phyloP scores from a whole-genome alignment of 306 rosid genomes.

The Parietaria judaica region DNA sequence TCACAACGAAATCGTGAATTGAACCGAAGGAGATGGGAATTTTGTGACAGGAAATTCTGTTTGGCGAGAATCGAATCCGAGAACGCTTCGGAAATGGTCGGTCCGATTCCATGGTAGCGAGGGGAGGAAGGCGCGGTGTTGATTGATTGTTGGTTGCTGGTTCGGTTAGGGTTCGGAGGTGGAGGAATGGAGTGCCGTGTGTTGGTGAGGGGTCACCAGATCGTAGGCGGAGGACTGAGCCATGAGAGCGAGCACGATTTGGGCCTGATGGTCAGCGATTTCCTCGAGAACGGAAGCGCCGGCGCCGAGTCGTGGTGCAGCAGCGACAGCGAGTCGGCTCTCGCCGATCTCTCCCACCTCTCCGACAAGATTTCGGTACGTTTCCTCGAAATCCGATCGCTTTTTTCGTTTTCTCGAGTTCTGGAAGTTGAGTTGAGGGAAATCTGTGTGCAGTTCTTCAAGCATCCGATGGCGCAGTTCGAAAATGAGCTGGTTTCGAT shows the following conservation, averaged over 20 bases:
- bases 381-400: not conserved
- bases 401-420: too few species aligned
- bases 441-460: conserved; percentile 41
- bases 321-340: conserved; percentile 80
- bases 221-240: conserved; percentile 62
- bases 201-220: conserved; percentile 30
- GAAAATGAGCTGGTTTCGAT: conserved; percentile 62
- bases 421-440: too few species aligned
- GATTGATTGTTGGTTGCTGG: not conserved
- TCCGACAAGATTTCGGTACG: conserved; percentile 68
- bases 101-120: not conserved
- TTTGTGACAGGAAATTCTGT: not conserved
- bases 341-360: conserved; percentile 67
- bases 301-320: conserved; percentile 86
- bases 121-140: conserved; percentile 15
- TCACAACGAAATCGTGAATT: not conserved
- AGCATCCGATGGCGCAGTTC: conserved; percentile 48
- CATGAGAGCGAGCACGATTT: conserved; percentile 90
- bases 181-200: conserved; percentile 54
- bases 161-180: not conserved
- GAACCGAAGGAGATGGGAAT: too few species aligned
- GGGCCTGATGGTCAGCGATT: conserved; percentile 80
- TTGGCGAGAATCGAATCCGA: not conserved
- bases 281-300: conserved; percentile 77
- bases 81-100: conserved; percentile 8